Percentiles rank a stretch among this genome's conserved stretches.
Evolutionary conservation across 2,329 filamentous ascomycete genomes (phyloP).

Genomic region (Nothomitra cinnamomea): DNA sequence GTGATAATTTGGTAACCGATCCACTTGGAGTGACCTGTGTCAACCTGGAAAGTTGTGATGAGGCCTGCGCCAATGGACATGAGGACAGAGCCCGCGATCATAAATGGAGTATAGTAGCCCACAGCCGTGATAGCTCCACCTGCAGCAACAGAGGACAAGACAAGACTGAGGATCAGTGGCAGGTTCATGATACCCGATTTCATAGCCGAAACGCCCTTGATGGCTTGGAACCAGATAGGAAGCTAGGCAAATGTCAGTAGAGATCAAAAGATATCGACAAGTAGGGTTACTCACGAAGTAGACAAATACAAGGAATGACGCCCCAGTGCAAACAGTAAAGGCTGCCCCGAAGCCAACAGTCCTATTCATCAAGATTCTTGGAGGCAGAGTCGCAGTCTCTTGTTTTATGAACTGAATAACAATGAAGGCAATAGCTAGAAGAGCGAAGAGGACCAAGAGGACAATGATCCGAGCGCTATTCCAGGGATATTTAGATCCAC

Average conservation of each 20-base stretch:
- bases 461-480: conserved; percentile 33
- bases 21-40: conserved; percentile 33
- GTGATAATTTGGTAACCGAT: conserved; percentile 19
- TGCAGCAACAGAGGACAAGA: conserved; percentile 31
- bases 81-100: conserved; percentile 34
- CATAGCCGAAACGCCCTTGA: conserved; percentile 33
- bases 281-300: conserved; percentile 2
- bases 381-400: conserved; percentile 39
- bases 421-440: conserved; percentile 30
- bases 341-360: conserved; percentile 33
- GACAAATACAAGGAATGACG: conserved; percentile 5
- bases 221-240: conserved; percentile 22
- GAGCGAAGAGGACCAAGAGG: conserved; percentile 34
- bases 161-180: conserved; percentile 34
- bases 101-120: conserved; percentile 43
- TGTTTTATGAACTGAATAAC: conserved; percentile 36
- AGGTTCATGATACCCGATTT: conserved; percentile 38
- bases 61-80: conserved; percentile 36
- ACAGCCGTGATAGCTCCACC: conserved; percentile 33
- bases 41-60: conserved; percentile 33
- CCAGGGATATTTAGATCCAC: conserved; percentile 37
- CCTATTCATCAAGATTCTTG: conserved; percentile 35
- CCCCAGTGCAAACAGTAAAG: conserved; percentile 14
- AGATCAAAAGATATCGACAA: neutral
- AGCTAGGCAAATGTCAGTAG: conserved; percentile 4